Base-by-base conservation (phyloP, 495 filamentous ascomycete genomes). In the Penicillium arizonense region DNA sequence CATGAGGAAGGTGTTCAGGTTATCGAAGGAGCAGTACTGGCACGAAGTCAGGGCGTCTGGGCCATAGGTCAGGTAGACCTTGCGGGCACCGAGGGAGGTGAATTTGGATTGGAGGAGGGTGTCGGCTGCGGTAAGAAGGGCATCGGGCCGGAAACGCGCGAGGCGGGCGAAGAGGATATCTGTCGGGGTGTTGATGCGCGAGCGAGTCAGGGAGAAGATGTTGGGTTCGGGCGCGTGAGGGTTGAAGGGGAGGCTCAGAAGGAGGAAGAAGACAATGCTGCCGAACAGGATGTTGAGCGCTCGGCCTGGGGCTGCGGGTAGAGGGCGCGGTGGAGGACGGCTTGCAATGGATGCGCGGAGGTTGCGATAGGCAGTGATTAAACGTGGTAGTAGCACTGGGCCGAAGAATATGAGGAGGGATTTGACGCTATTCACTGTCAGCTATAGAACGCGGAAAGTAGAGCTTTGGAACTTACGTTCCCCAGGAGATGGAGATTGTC, bases 131-230 rank as follows among this genome's bases (percentile, higher is more conserved):
- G 85, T 89, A 14, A 91, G 77, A 26, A 65, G 53, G 38, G 61
- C 56, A 34, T 63, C 61, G 0, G 83, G 76, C 1, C 90, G 86
- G 46, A 87, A 61, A 16, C 78, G 64, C 13, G 82, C 67, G 5
- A 98, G 82, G 5, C 93, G 90, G 45, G 76, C 82, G 70, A 97
- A 96, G 64, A 98, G 80, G 35, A 93, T 85, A 64, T 96, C 89
- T 32, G 80, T 85, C 12, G 88, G 84, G 36, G 88, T 96, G 57
- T 91, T 90, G 12, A 96, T 78, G 36, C 92, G 89, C 39, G 89
- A 92, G 21, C 82, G 76, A 4, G 94, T 97, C 10, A 77, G 63
- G 21, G 62, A 53, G 82, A 97, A 96, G 69, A 97, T 76, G 70
- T 96, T 96, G 51, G 87, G 82, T 16, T 60, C 50, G 18, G 74